Base-by-base conservation (phyloP, 2,329 filamentous ascomycete genomes). In the Amauroascus niger region DNA sequence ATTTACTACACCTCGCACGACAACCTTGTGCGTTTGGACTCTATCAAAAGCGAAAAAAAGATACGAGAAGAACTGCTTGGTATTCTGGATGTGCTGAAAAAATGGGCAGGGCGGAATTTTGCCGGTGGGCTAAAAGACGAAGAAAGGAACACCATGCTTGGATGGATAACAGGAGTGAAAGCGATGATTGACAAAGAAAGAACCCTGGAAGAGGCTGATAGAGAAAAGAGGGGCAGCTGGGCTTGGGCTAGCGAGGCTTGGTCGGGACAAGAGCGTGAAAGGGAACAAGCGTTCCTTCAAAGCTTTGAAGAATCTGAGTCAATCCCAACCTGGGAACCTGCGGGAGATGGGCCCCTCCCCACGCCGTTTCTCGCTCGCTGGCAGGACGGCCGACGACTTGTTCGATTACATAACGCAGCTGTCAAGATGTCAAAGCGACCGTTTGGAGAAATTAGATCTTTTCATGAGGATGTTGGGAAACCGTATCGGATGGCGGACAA, bases 1-100 rank as follows among this genome's bases (percentile, higher is more conserved):
- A 84, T 94, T 63, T 98, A 97, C 72, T 97, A 98, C 71, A 96
- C 90, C 0, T 81, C 88, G 3, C 93, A 97, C 66, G 87, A 94
- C 64, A 79, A 90, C 51, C 88, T 90, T 1, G 85, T 93, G 61
- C 83, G 87, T 35, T 76, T 97, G 16, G 88, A 93, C 64, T 75
- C 85, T 26, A 94, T 97, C 70, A 90, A 88, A 69, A 83, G 88
- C 0, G 93, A 98, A 68, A 87, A 85, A 58, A 79, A 86, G 60
- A 85, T 98, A 46, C 83, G 93, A 40, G 78, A 85, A 49, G 91
- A 97, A 62, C 74, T 97, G 7, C 80, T 95, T 39, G 80, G 82
- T 54, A 87, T 95, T 40, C 83, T 98, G 69, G 93, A 98, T 61
- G 84, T 94, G 2, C 74, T 98, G 52, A 95, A 95, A 70, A 83